Evolutionary conservation across 2,329 filamentous ascomycete species (phyloP), one percentile per base, ranked within the genome.

Genomic region (Colletotrichum sp.): DNA sequence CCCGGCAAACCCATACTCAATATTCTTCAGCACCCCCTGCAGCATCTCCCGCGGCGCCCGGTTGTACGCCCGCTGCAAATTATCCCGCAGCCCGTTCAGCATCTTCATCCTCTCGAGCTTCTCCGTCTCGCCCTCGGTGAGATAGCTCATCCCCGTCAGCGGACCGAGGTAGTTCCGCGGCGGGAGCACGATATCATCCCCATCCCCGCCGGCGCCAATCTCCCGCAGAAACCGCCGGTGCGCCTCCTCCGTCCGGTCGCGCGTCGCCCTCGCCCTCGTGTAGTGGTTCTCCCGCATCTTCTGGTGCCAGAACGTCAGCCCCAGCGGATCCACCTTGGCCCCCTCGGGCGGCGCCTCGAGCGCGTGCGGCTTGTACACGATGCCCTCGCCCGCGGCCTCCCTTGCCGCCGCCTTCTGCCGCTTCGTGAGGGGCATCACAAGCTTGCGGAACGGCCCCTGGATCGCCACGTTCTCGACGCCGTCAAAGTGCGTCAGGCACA

Each of bases 401-500:
- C 13, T 22, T 52, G 19, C 30, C 13, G 67, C 80, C 30, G 75
- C 77, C 70, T 63, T 75, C 11, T 79, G 67, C 64, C 78, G 80
- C 8, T 70, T 73, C 27, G 79, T 80, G 66, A 82, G 71, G 28
- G 86, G 85, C 1, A 88, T 80, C 8, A 85, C 78, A 12, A 87
- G 79, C 1, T 83, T 82, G 30, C 83, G 82, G 81, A 84, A 86
- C 4, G 83, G 81, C 4, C 82, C 84, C 72, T 83, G 82, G 52
- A 84, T 80, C 8, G 79, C 77, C 57, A 78, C 79, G 71, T 87
- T 87, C 80, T 87, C 87, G 6, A 71, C 48, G 71, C 79, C 85
- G 34, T 81, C 80, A 63, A 88, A 84, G 15, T 82, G 76, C 55
- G 84, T 83, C 36, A 90, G 82, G 22, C 82, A 83, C 34, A 84